Evolutionary conservation across 164 flowering plant species (phyloP), one percentile per base, ranked within the genome.

Genomic region (Warburgia ugandensis): DNA sequence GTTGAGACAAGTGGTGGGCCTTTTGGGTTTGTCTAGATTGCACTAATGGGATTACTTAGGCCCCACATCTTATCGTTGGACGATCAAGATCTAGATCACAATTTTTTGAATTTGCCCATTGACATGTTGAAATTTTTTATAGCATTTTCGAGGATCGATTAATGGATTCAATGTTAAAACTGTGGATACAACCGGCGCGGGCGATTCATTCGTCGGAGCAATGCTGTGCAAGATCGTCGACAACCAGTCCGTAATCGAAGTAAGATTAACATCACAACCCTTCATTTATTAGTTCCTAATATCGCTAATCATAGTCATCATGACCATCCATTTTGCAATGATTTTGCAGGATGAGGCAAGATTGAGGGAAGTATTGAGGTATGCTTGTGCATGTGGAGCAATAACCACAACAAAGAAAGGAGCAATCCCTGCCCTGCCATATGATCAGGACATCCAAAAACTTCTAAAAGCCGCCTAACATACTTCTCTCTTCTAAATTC

Each of bases 141-240:
- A 91, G 99, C 22, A 67, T 36, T 92, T 88, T 72, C 81, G 57
- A 22, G 99, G 99, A 63, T 2, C 64, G 0, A 94, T 92, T 21
- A 83, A 73, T 0, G 76, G 67, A 4, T 76, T 77, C 48, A 72
- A 42, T 8, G 99, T 88, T 6, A 77, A 86, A 11, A 57, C 99
- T 3, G 78, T 92, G 13, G 99, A 92, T 59, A 92, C 97, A 35
- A 92, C 99, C 6, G 97, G 99, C 0, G 99, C 99, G 0, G 99
- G 99, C 10, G 99, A 92, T 49, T 71, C 99, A 1, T 92, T 84
- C 42, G 73, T 92, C 2, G 99, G 97, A 11, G 76, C 99, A 9
- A 58, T 92, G 1, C 68, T 92, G 3, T 21, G 59, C 68, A 84
- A 75, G 69, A 50, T 92, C 29, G 94, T 86, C 10, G 68, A 78